Conservation (phyloP, 176 grass and related monocot genomes). For the Aegilops longissima region DNA sequence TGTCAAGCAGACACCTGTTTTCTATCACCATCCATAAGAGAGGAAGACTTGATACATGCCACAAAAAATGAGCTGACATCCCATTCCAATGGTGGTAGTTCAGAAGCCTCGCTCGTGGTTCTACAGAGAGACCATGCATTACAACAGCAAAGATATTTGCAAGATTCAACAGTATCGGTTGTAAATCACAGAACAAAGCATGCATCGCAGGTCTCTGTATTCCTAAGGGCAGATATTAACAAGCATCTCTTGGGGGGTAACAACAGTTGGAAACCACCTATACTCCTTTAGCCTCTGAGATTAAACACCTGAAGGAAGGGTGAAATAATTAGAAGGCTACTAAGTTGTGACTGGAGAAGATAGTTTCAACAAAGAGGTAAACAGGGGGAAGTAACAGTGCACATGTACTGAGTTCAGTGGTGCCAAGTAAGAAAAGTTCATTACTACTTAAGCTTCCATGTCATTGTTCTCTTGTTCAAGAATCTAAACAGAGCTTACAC, state of each 20-base stretch:
- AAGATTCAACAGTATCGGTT: conserved; percentile 4
- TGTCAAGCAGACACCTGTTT: conserved; percentile 17
- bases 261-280: conserved; percentile 37
- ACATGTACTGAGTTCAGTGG: conserved; percentile 12
- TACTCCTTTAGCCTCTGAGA: conserved; percentile 33
- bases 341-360: background rate
- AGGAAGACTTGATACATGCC: conserved; percentile 12
- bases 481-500: conserved; percentile 12
- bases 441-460: background rate
- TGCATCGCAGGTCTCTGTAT: conserved; percentile 31
- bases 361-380: background rate
- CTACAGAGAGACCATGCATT: conserved; percentile 6
- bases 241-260: conserved; percentile 34
- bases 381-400: background rate
- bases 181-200: conserved; percentile 27
- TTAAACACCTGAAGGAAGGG: conserved; percentile 52
- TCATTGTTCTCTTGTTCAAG: background rate
- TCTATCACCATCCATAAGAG: background rate
- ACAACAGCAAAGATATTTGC: conserved; percentile 18
- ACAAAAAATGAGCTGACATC: conserved; percentile 27
- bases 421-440: background rate
- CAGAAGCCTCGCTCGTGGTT: conserved; percentile 4
- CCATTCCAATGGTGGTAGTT: conserved; percentile 4
- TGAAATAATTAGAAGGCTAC: conserved; percentile 19
- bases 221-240: conserved; percentile 54